phyloP scores from a whole-genome alignment of 345 rosid genomes.

The Bruguiera sexangula region DNA sequence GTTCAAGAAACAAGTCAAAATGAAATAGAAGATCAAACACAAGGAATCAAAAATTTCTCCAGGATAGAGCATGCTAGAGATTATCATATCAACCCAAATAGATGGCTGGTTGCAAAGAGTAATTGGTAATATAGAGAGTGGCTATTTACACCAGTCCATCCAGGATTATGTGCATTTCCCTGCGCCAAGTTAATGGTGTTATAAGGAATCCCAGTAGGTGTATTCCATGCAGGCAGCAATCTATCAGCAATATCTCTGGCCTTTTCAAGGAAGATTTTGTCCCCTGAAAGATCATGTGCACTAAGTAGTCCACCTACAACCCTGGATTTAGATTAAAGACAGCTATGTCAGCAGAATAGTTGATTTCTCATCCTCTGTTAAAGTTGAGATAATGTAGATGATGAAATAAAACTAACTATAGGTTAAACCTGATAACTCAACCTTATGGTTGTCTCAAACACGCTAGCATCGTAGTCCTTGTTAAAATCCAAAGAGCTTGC shows the following conservation, averaged over 20 bases:
- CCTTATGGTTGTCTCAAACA: conserved; percentile 99
- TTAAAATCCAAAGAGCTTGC: conserved; percentile 80
- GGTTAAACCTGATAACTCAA: conserved; percentile 65
- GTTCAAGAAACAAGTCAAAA: neutral
- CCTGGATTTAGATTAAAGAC: conserved; percentile 33
- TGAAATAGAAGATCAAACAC: too few relatives aligned
- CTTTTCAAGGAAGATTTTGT: conserved; percentile 81
- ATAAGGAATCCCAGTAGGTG: conserved; percentile 78
- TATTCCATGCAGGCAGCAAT: conserved; percentile 89
- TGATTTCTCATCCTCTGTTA: too few relatives aligned
- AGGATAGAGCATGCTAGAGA: neutral
- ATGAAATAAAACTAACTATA: conserved; percentile 27
- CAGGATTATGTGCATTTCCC: conserved; percentile 71
- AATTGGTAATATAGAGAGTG: neutral
- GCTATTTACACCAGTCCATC: conserved; percentile 84
- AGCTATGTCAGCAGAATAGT: neutral
- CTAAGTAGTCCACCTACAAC: conserved; percentile 98
- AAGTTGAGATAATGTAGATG: too few relatives aligned
- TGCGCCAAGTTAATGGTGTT: conserved; percentile 71
- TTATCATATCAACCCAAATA: too few relatives aligned
- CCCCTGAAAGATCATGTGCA: conserved; percentile 85
- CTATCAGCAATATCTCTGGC: conserved; percentile 93
- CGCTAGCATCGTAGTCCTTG: conserved; percentile 88
- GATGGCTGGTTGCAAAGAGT: too few relatives aligned
- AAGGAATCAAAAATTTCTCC: neutral